Evolutionary conservation across 495 filamentous ascomycete genomes (phyloP).

Genomic region (Aspergillus bertholletiae): DNA sequence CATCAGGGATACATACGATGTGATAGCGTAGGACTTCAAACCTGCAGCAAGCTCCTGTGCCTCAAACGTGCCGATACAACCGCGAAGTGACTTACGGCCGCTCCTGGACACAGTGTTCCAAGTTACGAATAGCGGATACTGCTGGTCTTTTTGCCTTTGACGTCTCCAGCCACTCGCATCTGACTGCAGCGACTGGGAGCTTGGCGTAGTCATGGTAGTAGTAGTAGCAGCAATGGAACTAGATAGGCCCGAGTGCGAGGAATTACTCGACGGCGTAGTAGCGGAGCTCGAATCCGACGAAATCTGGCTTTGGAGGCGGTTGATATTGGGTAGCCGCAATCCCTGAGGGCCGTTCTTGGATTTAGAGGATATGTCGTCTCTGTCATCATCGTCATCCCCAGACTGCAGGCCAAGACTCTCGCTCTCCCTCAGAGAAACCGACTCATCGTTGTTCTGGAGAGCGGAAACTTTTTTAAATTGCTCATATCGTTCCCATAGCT

Average conservation of each 20-base stretch:
- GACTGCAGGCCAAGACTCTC: slow-evolving; percentile 13
- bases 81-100: slow-evolving; percentile 67
- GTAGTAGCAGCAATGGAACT: slow-evolving; percentile 47
- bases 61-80: slow-evolving; percentile 97
- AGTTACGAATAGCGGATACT: slow-evolving; percentile 82
- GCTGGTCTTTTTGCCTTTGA: slow-evolving; percentile 23
- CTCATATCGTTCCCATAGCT: slow-evolving; percentile 62
- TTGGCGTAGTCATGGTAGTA: slow-evolving; percentile 45
- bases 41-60: slow-evolving; percentile 68
- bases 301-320: slow-evolving; percentile 29
- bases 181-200: slow-evolving; percentile 35
- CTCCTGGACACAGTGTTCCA: slow-evolving; percentile 76
- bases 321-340: slow-evolving; percentile 31
- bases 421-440: slow-evolving; percentile 16
- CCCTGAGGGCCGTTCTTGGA: slow-evolving; percentile 11
- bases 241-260: slow-evolving; percentile 37
- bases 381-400: slow-evolving; percentile 24
- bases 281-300: slow-evolving; percentile 44
- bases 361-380: slow-evolving; percentile 21
- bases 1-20: slow-evolving; percentile 54
- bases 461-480: slow-evolving; percentile 37
- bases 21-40: slow-evolving; percentile 77
- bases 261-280: slow-evolving; percentile 42
- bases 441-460: slow-evolving; percentile 23
- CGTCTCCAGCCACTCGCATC: slow-evolving; percentile 12